Conservation (phyloP, 371 early-diverging fungal genomes). For the Mucor circinelloides region DNA sequence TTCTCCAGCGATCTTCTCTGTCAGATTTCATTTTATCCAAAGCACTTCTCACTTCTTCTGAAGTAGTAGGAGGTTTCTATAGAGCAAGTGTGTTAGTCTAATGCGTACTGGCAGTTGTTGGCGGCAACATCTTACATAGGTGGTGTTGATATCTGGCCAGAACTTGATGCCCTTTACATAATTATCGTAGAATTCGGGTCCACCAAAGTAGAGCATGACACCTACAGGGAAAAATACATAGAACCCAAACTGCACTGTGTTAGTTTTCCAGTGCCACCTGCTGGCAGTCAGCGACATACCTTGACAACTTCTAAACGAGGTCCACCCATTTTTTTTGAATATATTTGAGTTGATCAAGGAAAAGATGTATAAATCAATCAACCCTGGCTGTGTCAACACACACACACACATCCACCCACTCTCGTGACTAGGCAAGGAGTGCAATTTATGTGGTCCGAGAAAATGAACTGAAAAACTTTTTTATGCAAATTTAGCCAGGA, state of each 20-base stretch:
- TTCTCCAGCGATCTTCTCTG: slow-evolving; percentile 54
- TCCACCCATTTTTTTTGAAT: slow-evolving; percentile 41
- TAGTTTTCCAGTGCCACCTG: neutral
- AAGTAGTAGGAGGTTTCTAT: slow-evolving; percentile 53
- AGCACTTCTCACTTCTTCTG: slow-evolving; percentile 41
- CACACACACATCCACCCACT: too few species aligned
- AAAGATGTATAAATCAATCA: neutral
- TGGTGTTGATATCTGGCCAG: slow-evolving; percentile 52
- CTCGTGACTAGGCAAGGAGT: neutral
- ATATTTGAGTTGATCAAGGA: neutral
- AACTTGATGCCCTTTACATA: slow-evolving; percentile 55
- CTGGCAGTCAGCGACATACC: slow-evolving; percentile 17
- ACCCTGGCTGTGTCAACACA: slow-evolving; percentile 1
- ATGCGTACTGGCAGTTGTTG: neutral
- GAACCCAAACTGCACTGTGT: slow-evolving; percentile 47
- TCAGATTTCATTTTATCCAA: slow-evolving; percentile 45
- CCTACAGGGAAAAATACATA: slow-evolving; percentile 60
- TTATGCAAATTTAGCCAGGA: neutral
- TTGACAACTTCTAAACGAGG: slow-evolving; percentile 55
- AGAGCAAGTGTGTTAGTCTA: neutral
- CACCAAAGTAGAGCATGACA: slow-evolving; percentile 59
- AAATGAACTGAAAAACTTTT: neutral
- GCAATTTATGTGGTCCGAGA: neutral
- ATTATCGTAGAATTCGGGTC: slow-evolving; percentile 53
- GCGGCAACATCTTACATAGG: slow-evolving; percentile 29